phyloP scores from a whole-genome alignment of 371 early-diverging fungal species.

The Mortierella sp. region DNA sequence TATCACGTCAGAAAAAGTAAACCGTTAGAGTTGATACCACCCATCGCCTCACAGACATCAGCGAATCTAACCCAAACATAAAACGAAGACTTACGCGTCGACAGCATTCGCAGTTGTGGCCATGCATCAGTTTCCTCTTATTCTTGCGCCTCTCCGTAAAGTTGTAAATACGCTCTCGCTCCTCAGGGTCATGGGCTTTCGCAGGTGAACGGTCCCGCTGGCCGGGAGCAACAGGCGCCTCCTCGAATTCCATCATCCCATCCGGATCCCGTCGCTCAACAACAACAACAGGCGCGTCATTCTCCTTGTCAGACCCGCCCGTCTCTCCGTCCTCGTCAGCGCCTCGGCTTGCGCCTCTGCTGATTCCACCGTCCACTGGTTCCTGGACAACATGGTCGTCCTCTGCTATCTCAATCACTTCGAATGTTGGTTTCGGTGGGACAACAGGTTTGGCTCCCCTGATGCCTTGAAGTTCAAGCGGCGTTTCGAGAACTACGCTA shows the following conservation, averaged over 20 bases:
- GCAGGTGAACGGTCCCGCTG: background rate
- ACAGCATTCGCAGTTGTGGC: constrained; percentile 52
- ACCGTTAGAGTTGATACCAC: background rate
- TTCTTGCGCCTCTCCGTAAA: constrained; percentile 44
- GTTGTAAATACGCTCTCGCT: constrained; percentile 37
- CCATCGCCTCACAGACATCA: background rate
- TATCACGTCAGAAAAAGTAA: background rate
- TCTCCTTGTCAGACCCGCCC: constrained; percentile 27
- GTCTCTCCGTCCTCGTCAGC: background rate
- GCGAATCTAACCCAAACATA: background rate
- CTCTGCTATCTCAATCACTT: background rate
- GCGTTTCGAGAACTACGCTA: constrained; percentile 25
- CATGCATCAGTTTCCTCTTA: constrained; percentile 55
- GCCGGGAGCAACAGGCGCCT: background rate
- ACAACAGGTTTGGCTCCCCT: background rate
- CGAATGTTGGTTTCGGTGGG: background rate
- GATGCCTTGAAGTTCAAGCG: constrained; percentile 28
- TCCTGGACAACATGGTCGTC: background rate
- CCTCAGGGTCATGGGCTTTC: constrained; percentile 2
- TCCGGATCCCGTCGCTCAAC: background rate
- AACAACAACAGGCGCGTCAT: constrained; percentile 7
- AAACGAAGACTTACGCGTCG: constrained; percentile 27
- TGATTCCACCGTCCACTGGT: background rate
- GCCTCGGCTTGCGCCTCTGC: background rate
- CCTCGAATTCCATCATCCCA: background rate